Percentiles rank a stretch among this genome's conserved stretches.
These are phyloP conservation scores for Rhodotorula toruloides DNA, from an alignment of 768 basidiomycete genomes.

Conservation along the genomic window DNA sequence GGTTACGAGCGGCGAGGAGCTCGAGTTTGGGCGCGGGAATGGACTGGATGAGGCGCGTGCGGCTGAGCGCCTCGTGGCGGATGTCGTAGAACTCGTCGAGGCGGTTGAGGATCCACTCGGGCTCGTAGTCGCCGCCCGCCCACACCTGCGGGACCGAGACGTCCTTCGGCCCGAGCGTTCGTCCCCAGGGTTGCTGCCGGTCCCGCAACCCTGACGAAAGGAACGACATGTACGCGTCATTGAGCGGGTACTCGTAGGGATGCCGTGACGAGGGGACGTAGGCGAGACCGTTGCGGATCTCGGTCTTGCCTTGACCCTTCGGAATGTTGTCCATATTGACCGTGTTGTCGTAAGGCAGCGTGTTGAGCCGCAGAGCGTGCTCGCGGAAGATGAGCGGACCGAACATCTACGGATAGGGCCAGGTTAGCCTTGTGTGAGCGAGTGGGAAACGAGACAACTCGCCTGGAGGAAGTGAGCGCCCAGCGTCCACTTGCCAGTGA, in stretches of 20 bases:
- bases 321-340: conserved; percentile 9
- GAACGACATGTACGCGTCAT: conserved; percentile 5
- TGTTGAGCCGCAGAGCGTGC: conserved; percentile 2
- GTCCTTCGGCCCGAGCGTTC: background rate
- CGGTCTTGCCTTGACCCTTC: background rate
- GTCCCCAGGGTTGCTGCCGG: background rate
- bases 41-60: background rate
- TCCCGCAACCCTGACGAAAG: background rate
- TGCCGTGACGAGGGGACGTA: background rate
- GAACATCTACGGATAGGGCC: background rate
- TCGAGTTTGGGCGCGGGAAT: background rate
- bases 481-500: background rate
- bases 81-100: conserved; percentile 4
- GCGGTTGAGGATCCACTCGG: conserved; percentile 6
- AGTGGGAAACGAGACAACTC: background rate
- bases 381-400: conserved; percentile 2
- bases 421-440: background rate
- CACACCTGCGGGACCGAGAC: background rate
- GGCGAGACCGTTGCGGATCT: background rate
- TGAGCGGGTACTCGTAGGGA: conserved; percentile 6
- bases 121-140: background rate
- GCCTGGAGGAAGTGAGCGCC: background rate
- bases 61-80: conserved; percentile 7
- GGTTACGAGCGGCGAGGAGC: background rate
- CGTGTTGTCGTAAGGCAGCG: background rate